phyloP scores from a whole-genome alignment of 257 asterid species.

The Solanum sparsipilum region DNA sequence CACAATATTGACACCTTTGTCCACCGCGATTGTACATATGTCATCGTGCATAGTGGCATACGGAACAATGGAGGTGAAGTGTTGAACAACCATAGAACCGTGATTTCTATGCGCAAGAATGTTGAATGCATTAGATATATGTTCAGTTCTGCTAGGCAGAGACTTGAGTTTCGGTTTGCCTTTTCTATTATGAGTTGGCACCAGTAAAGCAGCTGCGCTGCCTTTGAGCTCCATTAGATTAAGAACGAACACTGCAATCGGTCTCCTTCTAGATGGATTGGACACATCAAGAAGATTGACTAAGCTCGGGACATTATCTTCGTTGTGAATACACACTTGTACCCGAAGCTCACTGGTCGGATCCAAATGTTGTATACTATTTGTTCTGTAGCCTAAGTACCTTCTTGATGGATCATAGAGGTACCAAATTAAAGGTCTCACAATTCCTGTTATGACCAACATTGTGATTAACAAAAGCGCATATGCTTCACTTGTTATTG shows the following conservation, averaged over 20 bases:
- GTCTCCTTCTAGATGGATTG: slow-evolving; percentile 16
- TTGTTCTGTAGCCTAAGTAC: slow-evolving; percentile 20
- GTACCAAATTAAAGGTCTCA: slow-evolving; percentile 27
- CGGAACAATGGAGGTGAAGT: slow-evolving; percentile 49
- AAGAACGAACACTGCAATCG: slow-evolving; percentile 29
- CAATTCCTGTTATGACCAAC: slow-evolving; percentile 41
- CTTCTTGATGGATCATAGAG: slow-evolving; percentile 53
- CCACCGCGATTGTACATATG: slow-evolving; percentile 40
- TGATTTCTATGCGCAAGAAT: slow-evolving; percentile 10
- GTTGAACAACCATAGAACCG: slow-evolving; percentile 18
- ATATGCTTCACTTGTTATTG: slow-evolving; percentile 30
- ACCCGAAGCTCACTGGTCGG: slow-evolving; percentile 34
- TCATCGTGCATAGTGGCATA: slow-evolving; percentile 62
- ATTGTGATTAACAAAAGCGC: slow-evolving; percentile 33
- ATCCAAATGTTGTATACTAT: slow-evolving; percentile 22
- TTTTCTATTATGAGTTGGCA: slow-evolving; percentile 2
- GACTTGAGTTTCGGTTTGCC: slow-evolving; percentile 13
- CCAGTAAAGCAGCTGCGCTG: slow-evolving; percentile 36
- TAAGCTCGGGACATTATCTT: slow-evolving; percentile 37
- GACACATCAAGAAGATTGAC: slow-evolving; percentile 43
- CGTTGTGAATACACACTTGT: slow-evolving; percentile 34
- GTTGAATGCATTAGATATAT: slow-evolving; percentile 31
- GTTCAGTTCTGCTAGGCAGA: slow-evolving; percentile 27
- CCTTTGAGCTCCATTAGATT: slow-evolving; percentile 54
- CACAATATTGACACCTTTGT: slow-evolving; percentile 26